A percentile compares a stretch with the other conserved stretches of the same genome.
These are phyloP conservation scores for Aspergillus cristatus DNA, from an alignment of 495 filamentous ascomycete species.

Conservation along the genomic window DNA sequence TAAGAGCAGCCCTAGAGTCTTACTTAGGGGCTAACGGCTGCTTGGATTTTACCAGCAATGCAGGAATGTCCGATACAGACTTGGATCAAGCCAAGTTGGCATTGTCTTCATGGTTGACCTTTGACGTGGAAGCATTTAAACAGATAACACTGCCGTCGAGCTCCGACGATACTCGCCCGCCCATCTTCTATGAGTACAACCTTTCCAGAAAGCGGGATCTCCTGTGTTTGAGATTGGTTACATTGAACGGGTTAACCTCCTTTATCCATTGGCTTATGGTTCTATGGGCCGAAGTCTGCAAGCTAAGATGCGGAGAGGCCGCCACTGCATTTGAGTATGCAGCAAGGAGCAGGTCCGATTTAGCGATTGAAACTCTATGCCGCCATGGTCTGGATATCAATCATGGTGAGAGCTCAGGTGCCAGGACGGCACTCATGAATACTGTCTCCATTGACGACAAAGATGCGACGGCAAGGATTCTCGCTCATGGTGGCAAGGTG, in stretches of 20 bases:
- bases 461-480: conserved; percentile 3
- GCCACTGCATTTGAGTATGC: conserved; percentile 3
- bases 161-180: too few relatives aligned
- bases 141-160: too few relatives aligned
- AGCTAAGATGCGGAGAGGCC: too few relatives aligned
- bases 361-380: conserved; percentile 7
- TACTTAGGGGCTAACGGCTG: conserved; percentile 1
- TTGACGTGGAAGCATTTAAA: too few relatives aligned
- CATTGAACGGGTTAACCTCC: too few relatives aligned
- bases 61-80: too few relatives aligned
- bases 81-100: too few relatives aligned
- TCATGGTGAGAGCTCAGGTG: not conserved
- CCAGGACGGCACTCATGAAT: conserved; percentile 10
- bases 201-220: too few relatives aligned
- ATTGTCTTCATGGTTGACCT: too few relatives aligned
- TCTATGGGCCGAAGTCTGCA: conserved; percentile 10
- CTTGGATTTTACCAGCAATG: not conserved
- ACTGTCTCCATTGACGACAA: not conserved
- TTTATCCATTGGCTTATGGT: conserved; percentile 12
- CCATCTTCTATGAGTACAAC: too few relatives aligned
- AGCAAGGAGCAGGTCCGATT: conserved; percentile 4
- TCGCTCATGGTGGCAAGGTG: conserved; percentile 12
- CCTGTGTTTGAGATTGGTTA: too few relatives aligned
- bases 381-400: conserved; percentile 13
- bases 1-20: conserved; percentile 3